A percentile compares a stretch with the other conserved stretches of the same genome.
phyloP scores from a whole-genome alignment of 306 rosid species.

The Cucumis hystrix region DNA sequence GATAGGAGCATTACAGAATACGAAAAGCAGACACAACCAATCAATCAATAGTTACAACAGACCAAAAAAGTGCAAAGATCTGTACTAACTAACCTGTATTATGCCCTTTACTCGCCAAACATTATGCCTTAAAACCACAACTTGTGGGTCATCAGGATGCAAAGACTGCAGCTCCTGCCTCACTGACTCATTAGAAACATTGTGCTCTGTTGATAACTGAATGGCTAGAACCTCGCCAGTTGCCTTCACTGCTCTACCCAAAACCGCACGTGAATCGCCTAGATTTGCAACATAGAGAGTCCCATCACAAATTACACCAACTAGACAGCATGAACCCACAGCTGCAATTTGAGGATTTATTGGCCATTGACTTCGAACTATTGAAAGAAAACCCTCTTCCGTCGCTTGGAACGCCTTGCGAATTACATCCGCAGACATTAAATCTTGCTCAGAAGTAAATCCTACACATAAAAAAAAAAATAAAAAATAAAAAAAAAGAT shows the following conservation, averaged over 20 bases:
- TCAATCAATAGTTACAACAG: background rate
- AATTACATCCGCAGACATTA: conserved; percentile 64
- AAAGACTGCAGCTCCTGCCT: conserved; percentile 76
- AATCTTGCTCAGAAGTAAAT: conserved; percentile 65
- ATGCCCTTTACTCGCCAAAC: conserved; percentile 91
- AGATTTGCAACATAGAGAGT: conserved; percentile 60
- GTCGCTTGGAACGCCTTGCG: conserved; percentile 88
- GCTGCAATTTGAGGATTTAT: conserved; percentile 75
- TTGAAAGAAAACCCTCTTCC: conserved; percentile 68
- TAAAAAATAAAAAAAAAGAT: background rate
- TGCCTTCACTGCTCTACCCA: conserved; percentile 67
- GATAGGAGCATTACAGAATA: background rate
- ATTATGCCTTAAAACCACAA: conserved; percentile 80
- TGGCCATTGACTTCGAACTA: conserved; percentile 60
- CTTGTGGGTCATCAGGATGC: conserved; percentile 72
- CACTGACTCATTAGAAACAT: conserved; percentile 57
- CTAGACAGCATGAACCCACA: conserved; percentile 91
- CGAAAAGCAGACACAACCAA: background rate
- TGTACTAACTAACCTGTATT: conserved; percentile 46
- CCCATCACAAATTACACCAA: conserved; percentile 62
- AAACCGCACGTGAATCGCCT: conserved; percentile 89
- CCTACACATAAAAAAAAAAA: conserved; percentile 21
- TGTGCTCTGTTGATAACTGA: conserved; percentile 71
- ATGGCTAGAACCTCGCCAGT: conserved; percentile 71
- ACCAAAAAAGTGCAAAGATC: background rate